Evolutionary conservation across 495 filamentous ascomycete species (phyloP), one percentile per base, ranked within the genome.

Genomic region (Xylaria palmicola): DNA sequence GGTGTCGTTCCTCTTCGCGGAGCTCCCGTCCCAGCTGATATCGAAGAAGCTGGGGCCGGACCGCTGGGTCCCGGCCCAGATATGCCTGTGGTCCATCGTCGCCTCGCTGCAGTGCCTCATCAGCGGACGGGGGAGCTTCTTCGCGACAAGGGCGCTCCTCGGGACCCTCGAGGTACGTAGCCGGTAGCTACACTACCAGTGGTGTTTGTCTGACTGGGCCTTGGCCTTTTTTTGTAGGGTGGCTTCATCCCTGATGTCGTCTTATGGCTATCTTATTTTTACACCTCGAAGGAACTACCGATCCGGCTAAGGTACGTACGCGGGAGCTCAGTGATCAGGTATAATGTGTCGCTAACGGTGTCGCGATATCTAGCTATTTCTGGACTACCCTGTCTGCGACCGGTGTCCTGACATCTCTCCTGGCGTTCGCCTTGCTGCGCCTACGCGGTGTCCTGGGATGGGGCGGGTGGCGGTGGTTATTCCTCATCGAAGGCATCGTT

Each of bases 41-140:
- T 83, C 81, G 37, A 93, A 93, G 72, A 85, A 81, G 59, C 41
- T 94, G n/a, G 91, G 91, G 0, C 87, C 88, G 0, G 90, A 93
- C 65, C 79, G 83, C 50, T 94, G 90, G 90, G 91, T 95, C 64
- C 90, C 90, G 26, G 65, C 69, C 32, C 71, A 74, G 65, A 83
- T 84, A 71, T 67, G 82, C 32, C 22, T 74, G 8, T 85, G 81
- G 82, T 75, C 74, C 36, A 64, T 79, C 13, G 80, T 82, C n/a
- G 62, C 66, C 26, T 54, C 63, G 15, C 57, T 65, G 0, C 72
- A 77, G 48, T 71, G 70, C 37, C 61, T 43, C 53, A 61, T 75
- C 24, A 64, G 45, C 12, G 69, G 69, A 56, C 49, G 78, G 43
- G 64, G 67, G 58, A 36, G 75, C 62, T 74, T 77, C 69, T 36